These are phyloP conservation scores for Thecaphora thlaspeos DNA, from an alignment of 1,284 basidiomycete species.

Conservation along the genomic window DNA sequence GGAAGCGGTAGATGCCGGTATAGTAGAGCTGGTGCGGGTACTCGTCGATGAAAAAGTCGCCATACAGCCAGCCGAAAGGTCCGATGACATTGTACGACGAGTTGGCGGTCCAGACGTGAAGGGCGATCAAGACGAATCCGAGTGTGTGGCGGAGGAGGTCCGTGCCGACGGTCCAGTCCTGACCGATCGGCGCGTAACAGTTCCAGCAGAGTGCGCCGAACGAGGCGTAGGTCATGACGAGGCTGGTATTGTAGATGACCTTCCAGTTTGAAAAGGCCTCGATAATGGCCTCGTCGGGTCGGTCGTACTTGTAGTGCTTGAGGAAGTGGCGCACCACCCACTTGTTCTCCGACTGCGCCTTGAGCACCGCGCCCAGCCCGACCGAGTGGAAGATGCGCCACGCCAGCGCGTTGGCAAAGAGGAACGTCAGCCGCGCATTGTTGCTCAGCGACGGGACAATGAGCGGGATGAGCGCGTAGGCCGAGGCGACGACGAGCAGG, in stretches of 20 bases:
- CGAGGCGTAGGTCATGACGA: constrained; percentile 83
- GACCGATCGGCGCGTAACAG: constrained; percentile 46
- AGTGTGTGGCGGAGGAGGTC: constrained; percentile 74
- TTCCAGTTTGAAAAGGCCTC: constrained; percentile 97
- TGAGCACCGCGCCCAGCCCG: constrained; percentile 78
- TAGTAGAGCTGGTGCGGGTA: constrained; percentile 89
- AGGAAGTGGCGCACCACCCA: constrained; percentile 91
- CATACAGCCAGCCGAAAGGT: constrained; percentile 56
- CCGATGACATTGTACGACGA: constrained; percentile 91
- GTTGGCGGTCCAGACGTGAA: constrained; percentile 87
- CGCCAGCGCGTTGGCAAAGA: constrained; percentile 76
- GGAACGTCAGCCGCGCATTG: constrained; percentile 63
- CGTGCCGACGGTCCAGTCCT: constrained; percentile 81
- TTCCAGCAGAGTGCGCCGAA: constrained; percentile 41
- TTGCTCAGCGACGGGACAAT: constrained; percentile 31
- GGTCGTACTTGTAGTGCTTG: constrained; percentile 65
- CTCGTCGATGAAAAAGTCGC: constrained; percentile 88
- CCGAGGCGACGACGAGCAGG: constrained; percentile 66
- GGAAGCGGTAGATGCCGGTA: constrained; percentile 86
- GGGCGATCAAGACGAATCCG: constrained; percentile 68
- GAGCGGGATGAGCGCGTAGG: constrained; percentile 63
- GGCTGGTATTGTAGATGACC: constrained; percentile 81
- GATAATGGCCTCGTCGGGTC: constrained; percentile 62
- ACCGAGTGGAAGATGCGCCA: constrained; percentile 90
- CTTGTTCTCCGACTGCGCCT: constrained; percentile 79